Evolutionary conservation across 441 rosid genomes (phyloP).

Genomic region (Populus hybrid): DNA sequence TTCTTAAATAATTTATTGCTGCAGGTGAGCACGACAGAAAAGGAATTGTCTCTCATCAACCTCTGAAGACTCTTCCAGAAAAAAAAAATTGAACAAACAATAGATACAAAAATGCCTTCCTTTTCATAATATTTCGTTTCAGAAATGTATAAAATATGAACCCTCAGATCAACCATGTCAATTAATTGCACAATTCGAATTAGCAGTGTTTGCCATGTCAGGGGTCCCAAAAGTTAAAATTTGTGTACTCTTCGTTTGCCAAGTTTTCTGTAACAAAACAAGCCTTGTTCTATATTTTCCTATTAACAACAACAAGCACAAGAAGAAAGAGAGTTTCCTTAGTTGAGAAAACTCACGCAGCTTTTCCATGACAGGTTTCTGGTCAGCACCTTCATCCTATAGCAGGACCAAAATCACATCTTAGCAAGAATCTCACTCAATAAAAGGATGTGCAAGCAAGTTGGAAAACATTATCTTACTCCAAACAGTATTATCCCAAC

Average conservation of each 20-base stretch:
- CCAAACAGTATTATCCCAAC: conserved; percentile 68
- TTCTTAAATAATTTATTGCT: not conserved
- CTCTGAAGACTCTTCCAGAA: not conserved
- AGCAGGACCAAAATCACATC: conserved; percentile 22
- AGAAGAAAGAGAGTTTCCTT: not conserved
- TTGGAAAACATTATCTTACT: conserved; percentile 39
- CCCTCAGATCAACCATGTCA: not conserved
- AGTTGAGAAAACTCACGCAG: conserved; percentile 27
- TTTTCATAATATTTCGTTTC: not conserved
- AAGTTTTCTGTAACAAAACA: too few species aligned
- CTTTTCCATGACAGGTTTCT: conserved; percentile 21
- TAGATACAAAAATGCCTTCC: not conserved
- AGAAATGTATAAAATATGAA: not conserved
- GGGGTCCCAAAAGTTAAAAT: not conserved
- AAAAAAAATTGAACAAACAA: not conserved
- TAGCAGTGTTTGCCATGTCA: not conserved
- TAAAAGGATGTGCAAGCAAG: conserved; percentile 11
- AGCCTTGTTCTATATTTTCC: not conserved
- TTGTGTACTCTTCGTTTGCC: not conserved
- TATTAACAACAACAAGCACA: too few species aligned
- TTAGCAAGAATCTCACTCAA: conserved; percentile 8
- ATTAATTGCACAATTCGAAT: too few species aligned
- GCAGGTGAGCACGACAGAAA: not conserved
- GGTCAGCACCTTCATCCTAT: conserved; percentile 42
- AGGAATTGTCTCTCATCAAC: not conserved